These are phyloP conservation scores for Maudiozyma humilis DNA, from an alignment of 1,139 yeast species.

Conservation along the genomic window DNA sequence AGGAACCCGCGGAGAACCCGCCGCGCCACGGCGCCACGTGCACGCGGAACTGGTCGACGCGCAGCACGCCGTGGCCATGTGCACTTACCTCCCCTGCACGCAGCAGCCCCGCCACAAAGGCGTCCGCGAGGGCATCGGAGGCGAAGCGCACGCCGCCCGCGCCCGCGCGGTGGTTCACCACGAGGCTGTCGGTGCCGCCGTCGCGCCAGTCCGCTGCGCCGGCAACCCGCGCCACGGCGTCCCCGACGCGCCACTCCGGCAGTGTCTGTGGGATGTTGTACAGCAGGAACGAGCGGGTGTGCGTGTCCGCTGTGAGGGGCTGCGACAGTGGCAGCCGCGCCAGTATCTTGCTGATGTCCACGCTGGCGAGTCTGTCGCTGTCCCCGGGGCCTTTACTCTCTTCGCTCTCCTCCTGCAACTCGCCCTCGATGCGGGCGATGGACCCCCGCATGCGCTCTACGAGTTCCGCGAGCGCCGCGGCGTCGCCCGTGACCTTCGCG, in stretches of 20 bases:
- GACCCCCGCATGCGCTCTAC: slow-evolving; percentile 23
- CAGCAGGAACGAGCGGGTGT: slow-evolving; percentile 17
- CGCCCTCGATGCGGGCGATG: not conserved
- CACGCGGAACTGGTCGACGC: slow-evolving; percentile 14
- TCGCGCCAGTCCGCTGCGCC: slow-evolving; percentile 20
- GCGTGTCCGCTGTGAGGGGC: slow-evolving; percentile 9
- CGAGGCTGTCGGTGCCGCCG: slow-evolving; percentile 15
- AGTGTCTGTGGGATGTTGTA: slow-evolving; percentile 25
- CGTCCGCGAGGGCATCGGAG: slow-evolving; percentile 12
- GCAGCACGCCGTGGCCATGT: slow-evolving; percentile 15
- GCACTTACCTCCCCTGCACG: slow-evolving; percentile 3
- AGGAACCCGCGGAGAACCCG: slow-evolving; percentile 18
- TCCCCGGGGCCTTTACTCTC: not conserved
- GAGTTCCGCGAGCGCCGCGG: slow-evolving; percentile 32
- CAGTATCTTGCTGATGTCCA: slow-evolving; percentile 15
- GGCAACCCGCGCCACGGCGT: slow-evolving; percentile 15
- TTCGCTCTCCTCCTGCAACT: not conserved
- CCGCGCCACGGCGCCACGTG: slow-evolving; percentile 21
- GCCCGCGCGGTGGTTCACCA: slow-evolving; percentile 24
- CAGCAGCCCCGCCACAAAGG: slow-evolving; percentile 11
- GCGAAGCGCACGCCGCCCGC: slow-evolving; percentile 25
- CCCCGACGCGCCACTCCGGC: slow-evolving; percentile 27
- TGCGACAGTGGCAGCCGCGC: slow-evolving; percentile 18
- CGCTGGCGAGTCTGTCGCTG: not conserved
- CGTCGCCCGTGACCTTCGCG: slow-evolving; percentile 31